These are phyloP conservation scores for Phialophora tarda DNA, from an alignment of 2,329 filamentous ascomycete species.

Conservation along the genomic window DNA sequence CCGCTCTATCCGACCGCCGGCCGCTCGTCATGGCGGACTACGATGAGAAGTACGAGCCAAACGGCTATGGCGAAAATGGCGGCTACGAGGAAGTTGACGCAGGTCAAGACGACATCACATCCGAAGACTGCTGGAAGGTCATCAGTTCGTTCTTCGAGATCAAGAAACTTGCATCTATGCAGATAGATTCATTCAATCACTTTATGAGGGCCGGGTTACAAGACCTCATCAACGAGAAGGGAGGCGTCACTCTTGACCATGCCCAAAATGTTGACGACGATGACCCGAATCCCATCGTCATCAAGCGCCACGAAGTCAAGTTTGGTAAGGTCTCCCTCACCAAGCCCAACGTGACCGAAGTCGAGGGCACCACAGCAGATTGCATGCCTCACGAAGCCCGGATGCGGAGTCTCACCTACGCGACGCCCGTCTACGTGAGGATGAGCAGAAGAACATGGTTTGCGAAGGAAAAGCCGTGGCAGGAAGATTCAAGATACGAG, in stretches of 20 bases:
- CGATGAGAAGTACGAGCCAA: constrained; percentile 44
- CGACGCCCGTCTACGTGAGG: constrained; percentile 85
- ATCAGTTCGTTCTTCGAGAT: constrained; percentile 96
- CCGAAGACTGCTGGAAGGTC: constrained; percentile 98
- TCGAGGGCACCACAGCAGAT: constrained; percentile 83
- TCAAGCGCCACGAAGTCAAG: constrained; percentile 92
- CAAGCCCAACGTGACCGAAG: constrained; percentile 88
- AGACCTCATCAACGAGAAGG: constrained; percentile 90
- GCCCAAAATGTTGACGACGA: constrained; percentile 78
- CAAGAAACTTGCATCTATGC: constrained; percentile 95
- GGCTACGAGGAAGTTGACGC: constrained; percentile 71
- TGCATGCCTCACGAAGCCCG: constrained; percentile 94
- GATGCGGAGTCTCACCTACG: constrained; percentile 93
- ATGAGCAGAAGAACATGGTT: constrained; percentile 85
- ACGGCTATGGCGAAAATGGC: constrained; percentile 66
- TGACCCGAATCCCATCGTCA: constrained; percentile 75
- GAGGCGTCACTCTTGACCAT: constrained; percentile 89
- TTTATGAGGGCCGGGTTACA: constrained; percentile 95
- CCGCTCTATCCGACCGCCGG: not conserved
- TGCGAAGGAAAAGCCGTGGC: constrained; percentile 75
- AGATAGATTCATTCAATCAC: constrained; percentile 97
- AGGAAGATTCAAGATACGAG: constrained; percentile 63
- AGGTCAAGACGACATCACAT: constrained; percentile 74
- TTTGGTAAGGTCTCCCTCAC: constrained; percentile 90
- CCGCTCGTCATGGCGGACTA: constrained; percentile 58